These are phyloP conservation scores for Ophiostoma ips DNA, from an alignment of 2,329 filamentous ascomycete genomes.

Conservation along the genomic window DNA sequence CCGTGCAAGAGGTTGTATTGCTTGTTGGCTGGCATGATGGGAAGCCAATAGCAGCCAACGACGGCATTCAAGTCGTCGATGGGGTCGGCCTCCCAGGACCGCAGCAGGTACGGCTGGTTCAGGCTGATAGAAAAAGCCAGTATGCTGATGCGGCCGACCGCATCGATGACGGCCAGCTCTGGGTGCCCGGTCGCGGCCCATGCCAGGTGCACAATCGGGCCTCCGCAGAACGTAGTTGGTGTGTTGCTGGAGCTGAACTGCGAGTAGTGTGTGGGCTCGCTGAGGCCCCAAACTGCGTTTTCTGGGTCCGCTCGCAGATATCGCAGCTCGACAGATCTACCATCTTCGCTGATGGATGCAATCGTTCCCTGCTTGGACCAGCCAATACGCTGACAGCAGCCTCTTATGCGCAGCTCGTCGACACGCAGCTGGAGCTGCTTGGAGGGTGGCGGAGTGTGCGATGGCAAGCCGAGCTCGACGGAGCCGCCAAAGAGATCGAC, in stretches of 20 bases:
- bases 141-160: constrained; percentile 62
- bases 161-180: constrained; percentile 74
- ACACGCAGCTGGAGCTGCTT: constrained; percentile 60
- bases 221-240: constrained; percentile 34
- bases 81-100: constrained; percentile 51
- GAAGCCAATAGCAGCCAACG: constrained; percentile 78
- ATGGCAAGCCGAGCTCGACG: constrained; percentile 34
- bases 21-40: constrained; percentile 35
- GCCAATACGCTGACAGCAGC: constrained; percentile 71
- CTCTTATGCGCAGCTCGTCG: constrained; percentile 60
- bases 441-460: constrained; percentile 32
- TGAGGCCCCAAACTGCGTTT: constrained; percentile 62
- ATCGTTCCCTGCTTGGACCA: constrained; percentile 86
- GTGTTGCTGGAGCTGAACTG: constrained; percentile 39
- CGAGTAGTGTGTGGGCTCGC: constrained; percentile 52
- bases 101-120: constrained; percentile 53
- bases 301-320: constrained; percentile 56
- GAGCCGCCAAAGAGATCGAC: constrained; percentile 35
- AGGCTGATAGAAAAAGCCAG: constrained; percentile 57
- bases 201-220: constrained; percentile 62
- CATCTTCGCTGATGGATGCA: constrained; percentile 63
- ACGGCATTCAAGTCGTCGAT: constrained; percentile 63
- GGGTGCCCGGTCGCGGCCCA: constrained; percentile 61
- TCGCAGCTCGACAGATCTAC: constrained; percentile 55
- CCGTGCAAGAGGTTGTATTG: constrained; percentile 39